These are phyloP conservation scores for Nannochloropsis gaditana DNA, from an alignment of 108 stramenopile species.

Conservation along the genomic window DNA sequence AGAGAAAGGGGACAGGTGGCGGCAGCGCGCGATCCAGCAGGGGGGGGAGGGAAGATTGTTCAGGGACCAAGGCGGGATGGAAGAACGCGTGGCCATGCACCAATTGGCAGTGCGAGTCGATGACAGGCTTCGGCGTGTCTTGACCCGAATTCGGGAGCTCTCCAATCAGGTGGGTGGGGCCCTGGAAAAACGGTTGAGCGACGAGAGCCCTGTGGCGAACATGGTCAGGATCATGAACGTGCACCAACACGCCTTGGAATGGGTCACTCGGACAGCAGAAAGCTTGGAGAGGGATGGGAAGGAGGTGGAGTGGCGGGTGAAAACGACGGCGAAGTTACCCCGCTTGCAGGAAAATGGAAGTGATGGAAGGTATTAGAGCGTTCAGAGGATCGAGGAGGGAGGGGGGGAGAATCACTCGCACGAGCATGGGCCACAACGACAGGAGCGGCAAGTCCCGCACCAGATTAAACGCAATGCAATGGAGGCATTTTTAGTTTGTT, in stretches of 20 bases:
- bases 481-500: neutral
- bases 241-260: neutral
- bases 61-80: neutral
- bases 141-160: neutral
- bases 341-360: neutral
- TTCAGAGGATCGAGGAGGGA: neutral
- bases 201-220: neutral
- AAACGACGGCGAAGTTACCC: neutral
- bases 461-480: neutral
- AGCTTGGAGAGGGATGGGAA: neutral
- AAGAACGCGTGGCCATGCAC: neutral
- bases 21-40: neutral
- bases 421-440: neutral
- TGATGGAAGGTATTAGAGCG: neutral
- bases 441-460: neutral
- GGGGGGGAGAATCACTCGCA: neutral
- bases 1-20: neutral
- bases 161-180: neutral
- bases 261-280: neutral
- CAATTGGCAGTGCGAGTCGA: neutral
- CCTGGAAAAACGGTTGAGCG: neutral
- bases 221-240: neutral
- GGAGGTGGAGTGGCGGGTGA: constrained; percentile 10
- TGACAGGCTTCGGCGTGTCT: neutral
- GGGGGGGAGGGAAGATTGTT: neutral